Percentiles rank a stretch among this genome's conserved stretches.
phyloP scores from a whole-genome alignment of 331 rosid species.

The Stylosanthes scabra region DNA sequence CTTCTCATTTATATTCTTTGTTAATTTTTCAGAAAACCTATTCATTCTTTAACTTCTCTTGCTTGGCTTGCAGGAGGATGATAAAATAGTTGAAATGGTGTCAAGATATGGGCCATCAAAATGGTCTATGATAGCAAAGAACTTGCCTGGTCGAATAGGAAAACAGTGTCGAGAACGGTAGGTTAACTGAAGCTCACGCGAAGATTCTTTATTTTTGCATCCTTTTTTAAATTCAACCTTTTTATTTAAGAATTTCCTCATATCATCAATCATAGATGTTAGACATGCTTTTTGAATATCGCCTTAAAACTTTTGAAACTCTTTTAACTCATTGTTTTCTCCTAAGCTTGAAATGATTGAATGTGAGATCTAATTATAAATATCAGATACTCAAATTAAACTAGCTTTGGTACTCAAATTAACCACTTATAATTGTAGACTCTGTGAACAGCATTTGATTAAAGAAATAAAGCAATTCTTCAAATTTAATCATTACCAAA shows the following conservation, averaged over 20 bases:
- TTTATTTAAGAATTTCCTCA: conserved; percentile 11
- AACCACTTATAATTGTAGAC: background rate
- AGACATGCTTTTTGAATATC: conserved; percentile 14
- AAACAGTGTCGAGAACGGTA: conserved; percentile 99
- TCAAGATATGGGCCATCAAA: conserved; percentile 82
- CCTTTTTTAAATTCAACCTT: background rate
- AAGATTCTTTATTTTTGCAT: conserved; percentile 3
- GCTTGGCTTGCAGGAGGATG: conserved; percentile 80
- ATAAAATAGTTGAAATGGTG: conserved; percentile 83
- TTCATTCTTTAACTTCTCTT: conserved; percentile 31
- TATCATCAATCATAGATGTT: conserved; percentile 6
- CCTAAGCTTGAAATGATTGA: background rate
- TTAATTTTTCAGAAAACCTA: conserved; percentile 25
- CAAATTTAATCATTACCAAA: background rate
- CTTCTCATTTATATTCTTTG: conserved; percentile 17
- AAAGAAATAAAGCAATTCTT: background rate
- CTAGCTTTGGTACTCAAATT: background rate
- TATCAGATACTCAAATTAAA: background rate
- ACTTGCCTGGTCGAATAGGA: conserved; percentile 98
- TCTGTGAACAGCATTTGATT: background rate
- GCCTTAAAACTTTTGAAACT: conserved; percentile 23
- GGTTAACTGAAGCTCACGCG: conserved; percentile 30
- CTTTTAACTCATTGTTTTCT: conserved; percentile 5
- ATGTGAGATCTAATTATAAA: conserved; percentile 4
- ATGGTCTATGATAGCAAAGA: conserved; percentile 95